Evolutionary conservation across 306 rosid genomes (phyloP).

Genomic region (Quercus agrifolia): DNA sequence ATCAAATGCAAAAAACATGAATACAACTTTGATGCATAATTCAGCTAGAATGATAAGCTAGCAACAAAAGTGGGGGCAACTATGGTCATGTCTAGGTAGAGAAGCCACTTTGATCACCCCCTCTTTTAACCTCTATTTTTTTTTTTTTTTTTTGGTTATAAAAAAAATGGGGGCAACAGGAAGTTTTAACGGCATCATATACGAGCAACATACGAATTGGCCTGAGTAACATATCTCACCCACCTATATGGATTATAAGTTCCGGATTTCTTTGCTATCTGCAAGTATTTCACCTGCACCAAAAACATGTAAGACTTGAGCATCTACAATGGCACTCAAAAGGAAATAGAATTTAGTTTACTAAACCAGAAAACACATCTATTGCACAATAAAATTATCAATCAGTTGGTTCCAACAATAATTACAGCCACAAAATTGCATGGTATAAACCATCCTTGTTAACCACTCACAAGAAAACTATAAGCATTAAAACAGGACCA

Average conservation of each 20-base stretch:
- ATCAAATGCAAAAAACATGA: neutral
- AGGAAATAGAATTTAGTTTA: conserved; percentile 1
- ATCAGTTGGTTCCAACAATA: neutral
- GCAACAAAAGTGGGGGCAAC: neutral
- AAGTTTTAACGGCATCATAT: conserved; percentile 38
- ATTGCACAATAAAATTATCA: neutral
- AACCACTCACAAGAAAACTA: neutral
- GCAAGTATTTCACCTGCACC: conserved; percentile 83
- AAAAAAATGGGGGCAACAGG: neutral
- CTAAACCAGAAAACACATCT: neutral
- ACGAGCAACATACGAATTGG: conserved; percentile 82
- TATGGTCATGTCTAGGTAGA: too few species aligned
- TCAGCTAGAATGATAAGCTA: conserved; percentile 27
- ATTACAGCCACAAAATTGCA: neutral
- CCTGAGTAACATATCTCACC: conserved; percentile 83
- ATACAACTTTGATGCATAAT: conserved; percentile 8
- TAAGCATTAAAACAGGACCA: neutral
- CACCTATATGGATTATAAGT: conserved; percentile 72
- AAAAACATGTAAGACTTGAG: conserved; percentile 12
- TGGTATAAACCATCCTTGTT: neutral
- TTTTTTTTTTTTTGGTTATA: too few species aligned
- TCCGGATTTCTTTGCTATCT: conserved; percentile 73
- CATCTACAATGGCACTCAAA: conserved; percentile 9
- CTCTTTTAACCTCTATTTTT: too few species aligned
- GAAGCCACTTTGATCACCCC: too few species aligned